A percentile compares a stretch with the other conserved stretches of the same genome.
These are phyloP conservation scores for Lipomyces starkeyi DNA, from an alignment of 805 yeast species.

Conservation along the genomic window DNA sequence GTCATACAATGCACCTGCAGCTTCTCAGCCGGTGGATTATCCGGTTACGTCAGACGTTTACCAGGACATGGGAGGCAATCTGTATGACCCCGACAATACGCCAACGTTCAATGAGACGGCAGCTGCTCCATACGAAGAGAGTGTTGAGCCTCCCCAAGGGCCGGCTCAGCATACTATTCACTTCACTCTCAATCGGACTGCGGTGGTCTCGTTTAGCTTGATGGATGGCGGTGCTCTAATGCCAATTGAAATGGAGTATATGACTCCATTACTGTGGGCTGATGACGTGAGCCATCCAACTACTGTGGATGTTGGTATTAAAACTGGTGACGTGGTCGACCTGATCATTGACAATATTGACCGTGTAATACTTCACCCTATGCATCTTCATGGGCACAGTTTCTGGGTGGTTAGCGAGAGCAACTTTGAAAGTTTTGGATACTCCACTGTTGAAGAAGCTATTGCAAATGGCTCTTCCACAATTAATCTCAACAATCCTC, in stretches of 20 bases:
- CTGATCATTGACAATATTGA: slow-evolving; percentile 79
- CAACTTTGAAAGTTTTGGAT: slow-evolving; percentile 47
- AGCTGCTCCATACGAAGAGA: slow-evolving; percentile 10
- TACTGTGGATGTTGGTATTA: slow-evolving; percentile 53
- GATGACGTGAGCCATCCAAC: neutral
- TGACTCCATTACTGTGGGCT: slow-evolving; percentile 10
- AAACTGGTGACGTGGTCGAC: slow-evolving; percentile 69
- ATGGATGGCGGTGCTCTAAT: slow-evolving; percentile 11
- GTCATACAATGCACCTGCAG: slow-evolving; percentile 8
- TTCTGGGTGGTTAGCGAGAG: slow-evolving; percentile 64
- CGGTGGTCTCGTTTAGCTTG: slow-evolving; percentile 1
- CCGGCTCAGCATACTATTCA: slow-evolving; percentile 16
- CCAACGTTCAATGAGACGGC: slow-evolving; percentile 1
- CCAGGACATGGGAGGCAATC: slow-evolving; percentile 15
- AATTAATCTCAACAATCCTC: slow-evolving; percentile 66
- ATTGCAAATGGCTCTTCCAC: slow-evolving; percentile 22
- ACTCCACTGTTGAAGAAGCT: slow-evolving; percentile 30
- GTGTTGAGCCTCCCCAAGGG: slow-evolving; percentile 5
- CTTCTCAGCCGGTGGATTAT: neutral
- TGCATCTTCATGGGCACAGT: slow-evolving; percentile 77
- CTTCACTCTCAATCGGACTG: slow-evolving; percentile 7
- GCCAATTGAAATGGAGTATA: slow-evolving; percentile 2
- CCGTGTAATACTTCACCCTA: slow-evolving; percentile 79
- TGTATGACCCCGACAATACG: neutral
- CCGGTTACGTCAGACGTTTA: neutral